These are phyloP conservation scores for Suillus brevipes DNA, from an alignment of 768 basidiomycete genomes.

Conservation along the genomic window DNA sequence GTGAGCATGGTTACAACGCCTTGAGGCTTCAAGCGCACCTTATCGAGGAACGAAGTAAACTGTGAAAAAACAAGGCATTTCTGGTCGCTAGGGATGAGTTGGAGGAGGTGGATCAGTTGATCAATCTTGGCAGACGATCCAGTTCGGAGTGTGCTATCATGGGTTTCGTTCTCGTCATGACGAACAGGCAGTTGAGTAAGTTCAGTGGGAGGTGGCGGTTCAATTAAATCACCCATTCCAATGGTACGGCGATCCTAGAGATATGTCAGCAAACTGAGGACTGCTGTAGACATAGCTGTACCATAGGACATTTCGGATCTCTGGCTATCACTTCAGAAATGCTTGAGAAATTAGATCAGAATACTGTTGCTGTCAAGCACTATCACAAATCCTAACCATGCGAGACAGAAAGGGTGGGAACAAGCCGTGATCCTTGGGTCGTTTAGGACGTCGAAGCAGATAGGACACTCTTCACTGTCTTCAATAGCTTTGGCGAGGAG, in stretches of 20 bases:
- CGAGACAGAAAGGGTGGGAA: conserved; percentile 68
- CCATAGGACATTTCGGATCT: conserved; percentile 84
- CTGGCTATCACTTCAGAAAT: conserved; percentile 69
- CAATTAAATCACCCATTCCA: conserved; percentile 53
- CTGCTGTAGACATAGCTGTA: conserved; percentile 27
- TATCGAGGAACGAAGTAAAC: conserved; percentile 83
- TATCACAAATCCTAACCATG: conserved; percentile 49
- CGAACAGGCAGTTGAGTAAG: conserved; percentile 58
- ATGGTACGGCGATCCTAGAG: conserved; percentile 70
- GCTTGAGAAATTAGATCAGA: conserved; percentile 34
- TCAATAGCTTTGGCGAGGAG: conserved; percentile 68
- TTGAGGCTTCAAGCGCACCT: conserved; percentile 42
- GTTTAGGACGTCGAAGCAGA: conserved; percentile 61
- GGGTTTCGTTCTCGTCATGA: conserved; percentile 39
- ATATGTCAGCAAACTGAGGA: conserved; percentile 5
- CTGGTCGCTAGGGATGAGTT: conserved; percentile 63
- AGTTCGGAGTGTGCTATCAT: conserved; percentile 39
- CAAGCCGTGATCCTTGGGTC: conserved; percentile 77
- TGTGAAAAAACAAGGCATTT: conserved; percentile 91
- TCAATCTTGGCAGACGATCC: conserved; percentile 85
- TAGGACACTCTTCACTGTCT: conserved; percentile 81
- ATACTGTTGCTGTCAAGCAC: neutral
- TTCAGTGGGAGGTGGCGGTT: conserved; percentile 65
- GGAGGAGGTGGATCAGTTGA: conserved; percentile 72
- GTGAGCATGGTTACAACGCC: neutral